Conservation (phyloP, 1,284 basidiomycete species). For the Moesziomyces antarcticus region DNA sequence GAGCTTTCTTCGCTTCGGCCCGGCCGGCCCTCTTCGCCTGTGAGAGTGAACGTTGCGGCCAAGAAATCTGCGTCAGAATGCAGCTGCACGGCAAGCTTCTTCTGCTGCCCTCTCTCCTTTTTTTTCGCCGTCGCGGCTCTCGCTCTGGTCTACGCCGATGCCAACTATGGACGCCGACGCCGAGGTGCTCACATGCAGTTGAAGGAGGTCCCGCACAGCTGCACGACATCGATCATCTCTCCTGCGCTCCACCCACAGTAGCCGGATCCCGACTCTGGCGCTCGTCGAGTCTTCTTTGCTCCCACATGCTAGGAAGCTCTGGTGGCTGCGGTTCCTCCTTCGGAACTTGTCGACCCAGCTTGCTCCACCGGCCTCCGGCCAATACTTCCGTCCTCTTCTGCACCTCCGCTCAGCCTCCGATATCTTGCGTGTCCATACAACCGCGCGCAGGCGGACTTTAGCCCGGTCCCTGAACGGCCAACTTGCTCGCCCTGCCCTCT, state of each 20-base stretch:
- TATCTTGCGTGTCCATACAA: not conserved
- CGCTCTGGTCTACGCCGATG: not conserved
- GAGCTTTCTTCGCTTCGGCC: too few relatives aligned
- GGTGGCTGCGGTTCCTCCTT: not conserved
- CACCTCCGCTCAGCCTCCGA: not conserved
- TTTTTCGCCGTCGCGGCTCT: not conserved
- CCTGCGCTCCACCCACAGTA: too few relatives aligned
- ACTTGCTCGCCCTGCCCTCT: too few relatives aligned
- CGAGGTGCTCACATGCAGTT: not conserved
- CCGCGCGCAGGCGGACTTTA: not conserved
- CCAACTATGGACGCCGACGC: not conserved
- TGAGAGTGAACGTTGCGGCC: too few relatives aligned
- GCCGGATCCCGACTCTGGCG: too few relatives aligned
- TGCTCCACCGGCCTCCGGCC: not conserved
- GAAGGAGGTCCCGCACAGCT: too few relatives aligned
- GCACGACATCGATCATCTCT: too few relatives aligned
- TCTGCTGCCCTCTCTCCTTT: not conserved
- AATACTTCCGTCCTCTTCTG: not conserved
- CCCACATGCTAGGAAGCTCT: not conserved
- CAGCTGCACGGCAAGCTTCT: constrained; percentile 1
- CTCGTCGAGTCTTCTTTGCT: not conserved
- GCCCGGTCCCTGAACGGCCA: too few relatives aligned
- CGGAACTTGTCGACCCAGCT: not conserved
- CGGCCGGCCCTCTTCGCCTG: not conserved
- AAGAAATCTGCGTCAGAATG: constrained; percentile 12